A percentile compares a stretch with the other conserved stretches of the same genome.
Evolutionary conservation across 176 grass and related monocot species (phyloP).

Genomic region (Neostapfia colusana): DNA sequence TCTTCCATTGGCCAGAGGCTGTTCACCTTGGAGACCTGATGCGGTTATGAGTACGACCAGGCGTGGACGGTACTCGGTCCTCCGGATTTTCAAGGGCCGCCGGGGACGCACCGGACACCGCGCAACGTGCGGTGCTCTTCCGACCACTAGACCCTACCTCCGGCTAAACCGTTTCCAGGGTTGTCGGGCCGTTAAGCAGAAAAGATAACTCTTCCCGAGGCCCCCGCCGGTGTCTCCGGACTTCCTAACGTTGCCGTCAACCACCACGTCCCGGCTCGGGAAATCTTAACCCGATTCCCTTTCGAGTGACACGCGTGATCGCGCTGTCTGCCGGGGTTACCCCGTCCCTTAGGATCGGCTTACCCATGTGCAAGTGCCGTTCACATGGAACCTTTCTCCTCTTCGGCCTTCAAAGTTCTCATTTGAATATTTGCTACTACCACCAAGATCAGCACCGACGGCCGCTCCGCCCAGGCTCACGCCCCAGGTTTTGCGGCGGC

Average conservation of each 20-base stretch:
- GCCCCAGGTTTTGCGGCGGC: slow-evolving; percentile 6
- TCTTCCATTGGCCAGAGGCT: too few species aligned
- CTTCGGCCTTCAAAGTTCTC: slow-evolving; percentile 82
- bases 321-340: neutral
- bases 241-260: slow-evolving; percentile 62
- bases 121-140: too few species aligned
- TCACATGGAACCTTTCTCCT: slow-evolving; percentile 92
- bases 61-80: too few species aligned
- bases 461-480: slow-evolving; percentile 59
- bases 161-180: too few species aligned
- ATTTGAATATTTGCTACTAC: slow-evolving; percentile 80
- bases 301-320: slow-evolving; percentile 33
- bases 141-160: too few species aligned
- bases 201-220: slow-evolving; percentile 85
- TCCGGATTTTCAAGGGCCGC: too few species aligned
- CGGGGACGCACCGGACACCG: too few species aligned
- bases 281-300: slow-evolving; percentile 65
- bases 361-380: slow-evolving; percentile 66
- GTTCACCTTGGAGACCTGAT: too few species aligned
- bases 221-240: slow-evolving; percentile 69
- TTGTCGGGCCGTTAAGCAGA: too few species aligned
- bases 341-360: slow-evolving; percentile 54
- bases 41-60: too few species aligned
- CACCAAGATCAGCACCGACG: slow-evolving; percentile 70
- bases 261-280: slow-evolving; percentile 60